Evolutionary conservation across 1,284 basidiomycete genomes (phyloP).

Genomic region (Tilletia setariae): DNA sequence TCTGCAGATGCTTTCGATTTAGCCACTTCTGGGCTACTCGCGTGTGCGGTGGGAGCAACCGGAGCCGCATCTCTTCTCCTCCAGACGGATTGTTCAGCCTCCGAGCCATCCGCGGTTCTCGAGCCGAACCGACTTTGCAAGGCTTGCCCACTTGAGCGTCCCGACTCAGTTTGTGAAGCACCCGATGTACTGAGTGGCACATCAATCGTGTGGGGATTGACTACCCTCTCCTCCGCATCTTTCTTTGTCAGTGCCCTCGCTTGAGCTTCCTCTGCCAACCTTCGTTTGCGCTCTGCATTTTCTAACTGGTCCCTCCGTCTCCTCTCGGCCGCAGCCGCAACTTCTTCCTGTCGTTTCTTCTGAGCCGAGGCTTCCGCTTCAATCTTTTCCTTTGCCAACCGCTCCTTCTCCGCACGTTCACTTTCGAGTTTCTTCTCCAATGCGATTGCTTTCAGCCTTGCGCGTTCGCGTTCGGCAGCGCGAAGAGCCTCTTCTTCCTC

Average conservation of each 20-base stretch:
- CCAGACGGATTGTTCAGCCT: background rate
- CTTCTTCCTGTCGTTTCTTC: slow-evolving; percentile 26
- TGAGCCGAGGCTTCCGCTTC: slow-evolving; percentile 33
- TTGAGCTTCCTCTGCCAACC: slow-evolving; percentile 26
- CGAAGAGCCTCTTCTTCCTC: slow-evolving; percentile 46
- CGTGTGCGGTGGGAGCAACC: too few relatives aligned
- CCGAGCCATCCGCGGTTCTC: background rate
- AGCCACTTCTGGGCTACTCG: too few relatives aligned
- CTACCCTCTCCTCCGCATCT: background rate
- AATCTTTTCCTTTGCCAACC: background rate
- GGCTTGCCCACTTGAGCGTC: too few relatives aligned
- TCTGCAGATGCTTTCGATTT: background rate
- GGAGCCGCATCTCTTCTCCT: background rate
- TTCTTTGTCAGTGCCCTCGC: slow-evolving; percentile 10
- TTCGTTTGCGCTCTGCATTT: slow-evolving; percentile 22
- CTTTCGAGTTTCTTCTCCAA: slow-evolving; percentile 42
- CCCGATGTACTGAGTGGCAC: too few relatives aligned
- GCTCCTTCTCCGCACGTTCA: slow-evolving; percentile 16
- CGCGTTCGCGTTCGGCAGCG: slow-evolving; percentile 43
- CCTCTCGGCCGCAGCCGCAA: slow-evolving; percentile 17
- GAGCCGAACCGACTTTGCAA: too few relatives aligned
- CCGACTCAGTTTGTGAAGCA: slow-evolving; percentile 11
- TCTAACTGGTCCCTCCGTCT: slow-evolving; percentile 22
- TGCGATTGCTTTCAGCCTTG: slow-evolving; percentile 43
- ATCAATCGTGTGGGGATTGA: background rate